Evolutionary conservation across 2,329 filamentous ascomycete species (phyloP), one percentile per base, ranked within the genome.

Genomic region (Rugonectria rugulosa): DNA sequence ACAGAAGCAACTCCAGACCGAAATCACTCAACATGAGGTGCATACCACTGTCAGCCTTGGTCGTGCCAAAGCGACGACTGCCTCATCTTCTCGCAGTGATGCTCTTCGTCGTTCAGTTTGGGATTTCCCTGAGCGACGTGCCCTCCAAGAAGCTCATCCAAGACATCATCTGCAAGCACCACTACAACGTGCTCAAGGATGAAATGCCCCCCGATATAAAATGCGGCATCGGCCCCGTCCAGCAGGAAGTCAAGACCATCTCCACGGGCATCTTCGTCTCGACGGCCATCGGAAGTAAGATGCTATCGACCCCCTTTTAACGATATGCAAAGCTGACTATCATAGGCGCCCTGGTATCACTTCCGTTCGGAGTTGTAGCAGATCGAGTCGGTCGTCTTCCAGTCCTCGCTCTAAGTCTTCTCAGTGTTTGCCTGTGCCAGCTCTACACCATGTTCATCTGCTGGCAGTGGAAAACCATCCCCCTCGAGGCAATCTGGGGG

Each of bases 41-140:
- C 15, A 19, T 24, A 29, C 17, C 47, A 34, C 27, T 19, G 24
- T 23, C 42, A 9, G 19, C 46, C 9, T 4, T 42, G 32, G 61
- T 56, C 20, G 38, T 69, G 6, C 50, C 65, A 5, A 15, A 38
- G 1, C 19, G 29, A 20, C 56, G 44, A 29, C 48, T 68, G 21
- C 53, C 69, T 7, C 62, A 58, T 3, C 63, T 69, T 15, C 61
- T 70, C 14, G 59, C 59, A 10, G 24, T 37, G 32, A 54, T 49
- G 10, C 57, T 70, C 17, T 67, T 70, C 48, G 17, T 60, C 48
- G 55, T 68, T 43, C 67, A 70, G 15, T 38, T 70, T 3, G 59
- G 65, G 4, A 54, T 70, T 17, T 64, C 65, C 5, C 31, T 69
- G 15, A 57, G 61, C 26, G 61, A 65, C 9, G 52, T 66, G 1